Base-by-base conservation (phyloP, 441 rosid species). In the Pelargonium australe region DNA sequence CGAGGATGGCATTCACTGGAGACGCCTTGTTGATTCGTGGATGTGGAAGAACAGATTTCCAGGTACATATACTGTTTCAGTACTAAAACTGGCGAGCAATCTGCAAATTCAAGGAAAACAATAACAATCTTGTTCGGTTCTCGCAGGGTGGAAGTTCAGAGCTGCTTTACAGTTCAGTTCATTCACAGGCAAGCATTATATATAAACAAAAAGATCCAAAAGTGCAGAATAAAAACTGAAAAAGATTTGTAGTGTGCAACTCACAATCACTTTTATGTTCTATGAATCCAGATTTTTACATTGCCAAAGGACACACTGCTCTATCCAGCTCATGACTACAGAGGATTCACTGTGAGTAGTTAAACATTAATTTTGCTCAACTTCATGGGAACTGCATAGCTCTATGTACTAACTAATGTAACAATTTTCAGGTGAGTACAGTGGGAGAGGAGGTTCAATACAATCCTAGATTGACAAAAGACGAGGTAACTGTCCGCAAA, bases 21-120 rank as follows among this genome's bases (percentile, higher is more conserved):
- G 99, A 94, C 79, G 86, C 94, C 12, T 62, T 91, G 64, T 75
- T 94, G 75, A 88, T 94, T 72, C 89, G 96, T 44, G 99, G 99
- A 61, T 94, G 97, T 77, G 99, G 97, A 14, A 86, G 99, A 76
- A 91, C 99, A 2, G 97, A 91, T 83, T 94, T 94, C 77, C 99
- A 94, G 97, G 99, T 89, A 70, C n/a, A n/a, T n/a, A n/a, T n/a
- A n/a, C n/a, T n/a, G n/a, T 8, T n/a, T 11, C 6, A 2, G 53
- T 45, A 12, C 13, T 45, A 45, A 45, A 45, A 10, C 53, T 45
- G 13, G 2, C 13, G 12, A 45, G n/a, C n/a, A n/a, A n/a, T n/a
- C 53, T 49, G 4, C 57, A 49, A 49, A 13, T 3, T 5, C 3
- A 2, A 49, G 4, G 53, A 2, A 16, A 4, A 23, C 60, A 14